Base-by-base conservation (phyloP, 129 eudicot genomes). In the Artemisia argyi region DNA sequence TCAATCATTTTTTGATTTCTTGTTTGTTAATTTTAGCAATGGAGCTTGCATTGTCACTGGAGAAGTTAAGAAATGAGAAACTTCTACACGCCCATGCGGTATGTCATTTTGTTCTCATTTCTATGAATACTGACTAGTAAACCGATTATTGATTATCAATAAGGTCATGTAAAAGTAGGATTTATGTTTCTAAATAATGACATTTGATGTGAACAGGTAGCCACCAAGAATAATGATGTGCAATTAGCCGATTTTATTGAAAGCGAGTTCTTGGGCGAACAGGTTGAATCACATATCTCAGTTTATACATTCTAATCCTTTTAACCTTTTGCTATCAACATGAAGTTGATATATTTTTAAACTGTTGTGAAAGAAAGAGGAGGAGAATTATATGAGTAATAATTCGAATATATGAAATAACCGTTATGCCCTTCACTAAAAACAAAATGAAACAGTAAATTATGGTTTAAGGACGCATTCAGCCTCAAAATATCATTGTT, bases 31-130 rank as follows among this genome's bases (percentile, higher is more conserved):
- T 69, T 65, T 63, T 71, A 94, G 99, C 99, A 46, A 94, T 94
- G 99, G 99, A 90, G 77, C 92, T 94, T 54, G 96, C 97, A 17
- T 76, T 94, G 83, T 94, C 99, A 76, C 61, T 94, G 85, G 99
- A 94, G 83, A 94, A 94, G 69, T 66, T 94, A 78, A 90, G 93
- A 57, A 94, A 94, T 83, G 99, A 94, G 84, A 94, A 94, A 63
- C 96, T 94, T 71, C 87, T 94, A 61, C 83, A 90, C 74, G 59
- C 88, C 69, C 99, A 85, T 52, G 86, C 85, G 74, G 99, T 94
- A 84, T 78, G 80, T 15, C 51, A 59, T 30, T 8, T 11, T 26
- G 66, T 44, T 68, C 13, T 13, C 61, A 26, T 57, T 66, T 57
- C 6, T 58, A 22, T 71, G 16, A 42, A 42, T 26, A 13, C 50